phyloP scores from a whole-genome alignment of 768 basidiomycete species.

The Russula olivacea region DNA sequence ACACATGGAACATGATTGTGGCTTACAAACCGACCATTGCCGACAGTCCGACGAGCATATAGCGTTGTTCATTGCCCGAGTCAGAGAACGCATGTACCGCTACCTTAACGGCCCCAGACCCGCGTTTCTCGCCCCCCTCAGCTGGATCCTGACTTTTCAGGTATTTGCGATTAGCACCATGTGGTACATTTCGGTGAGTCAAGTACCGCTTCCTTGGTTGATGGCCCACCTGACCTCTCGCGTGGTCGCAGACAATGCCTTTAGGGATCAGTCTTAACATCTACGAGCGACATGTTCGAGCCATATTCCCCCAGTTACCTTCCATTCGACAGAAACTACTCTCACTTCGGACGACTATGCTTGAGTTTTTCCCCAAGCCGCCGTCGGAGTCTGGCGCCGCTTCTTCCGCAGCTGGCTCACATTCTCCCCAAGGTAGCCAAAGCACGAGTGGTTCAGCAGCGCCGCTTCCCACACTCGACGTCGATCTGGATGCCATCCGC shows the following conservation, averaged over 20 bases:
- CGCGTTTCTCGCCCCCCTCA: slow-evolving; percentile 3
- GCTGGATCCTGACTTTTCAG: slow-evolving; percentile 2
- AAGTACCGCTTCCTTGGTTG: neutral
- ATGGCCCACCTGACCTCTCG: neutral
- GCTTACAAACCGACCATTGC: neutral
- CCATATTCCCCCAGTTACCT: slow-evolving; percentile 9
- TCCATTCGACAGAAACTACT: neutral
- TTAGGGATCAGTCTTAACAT: neutral
- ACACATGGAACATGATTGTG: no score
- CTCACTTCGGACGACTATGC: neutral
- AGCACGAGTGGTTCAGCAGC: neutral
- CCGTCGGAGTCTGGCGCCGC: neutral
- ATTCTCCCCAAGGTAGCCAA: neutral
- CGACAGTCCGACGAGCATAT: neutral
- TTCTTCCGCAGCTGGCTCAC: neutral
- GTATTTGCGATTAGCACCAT: neutral
- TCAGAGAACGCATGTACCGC: neutral
- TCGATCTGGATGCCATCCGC: slow-evolving; percentile 1
- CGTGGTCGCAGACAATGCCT: slow-evolving; percentile 1
- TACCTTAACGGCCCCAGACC: neutral
- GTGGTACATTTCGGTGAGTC: slow-evolving; percentile 4
- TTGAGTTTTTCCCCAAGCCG: neutral
- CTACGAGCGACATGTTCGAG: slow-evolving; percentile 12
- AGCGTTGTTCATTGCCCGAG: neutral
- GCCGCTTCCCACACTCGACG: neutral